phyloP scores from a whole-genome alignment of 2,329 filamentous ascomycete genomes.

The Diplodia mutila region DNA sequence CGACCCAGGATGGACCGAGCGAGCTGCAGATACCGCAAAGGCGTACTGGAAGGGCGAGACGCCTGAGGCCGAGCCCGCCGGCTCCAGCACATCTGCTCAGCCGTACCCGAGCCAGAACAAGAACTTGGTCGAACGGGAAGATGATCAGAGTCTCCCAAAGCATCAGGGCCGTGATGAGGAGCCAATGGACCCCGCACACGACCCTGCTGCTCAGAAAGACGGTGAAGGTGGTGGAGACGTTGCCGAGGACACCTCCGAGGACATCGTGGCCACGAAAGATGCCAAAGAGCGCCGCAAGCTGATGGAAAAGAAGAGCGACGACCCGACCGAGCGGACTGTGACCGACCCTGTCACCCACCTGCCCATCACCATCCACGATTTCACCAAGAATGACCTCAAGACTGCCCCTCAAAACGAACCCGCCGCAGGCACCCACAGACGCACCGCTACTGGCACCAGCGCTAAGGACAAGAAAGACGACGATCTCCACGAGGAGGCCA shows the following conservation, averaged over 20 bases:
- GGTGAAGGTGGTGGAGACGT: constrained; percentile 31
- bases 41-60: constrained; percentile 38
- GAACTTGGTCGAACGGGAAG: constrained; percentile 38
- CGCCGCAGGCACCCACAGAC: constrained; percentile 44
- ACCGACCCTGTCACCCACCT: constrained; percentile 75
- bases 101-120: constrained; percentile 43
- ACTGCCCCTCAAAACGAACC: constrained; percentile 51
- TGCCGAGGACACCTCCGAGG: constrained; percentile 51
- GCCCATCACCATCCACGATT: constrained; percentile 69
- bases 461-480: constrained; percentile 46
- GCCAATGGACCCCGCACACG: constrained; percentile 29
- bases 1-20: constrained; percentile 39
- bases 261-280: constrained; percentile 40
- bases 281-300: constrained; percentile 53
- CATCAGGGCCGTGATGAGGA: constrained; percentile 38
- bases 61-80: constrained; percentile 26
- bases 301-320: constrained; percentile 54
- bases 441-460: constrained; percentile 51
- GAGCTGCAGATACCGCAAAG: constrained; percentile 42
- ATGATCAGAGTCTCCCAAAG: not conserved
- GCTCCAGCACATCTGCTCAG: constrained; percentile 34
- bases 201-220: constrained; percentile 30
- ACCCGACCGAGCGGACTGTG: constrained; percentile 61
- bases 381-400: constrained; percentile 65
- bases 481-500: constrained; percentile 45